Percentiles rank a stretch among this genome's conserved stretches.
Conservation (phyloP, 495 filamentous ascomycete species). For the Aspergillus mulundensis region DNA sequence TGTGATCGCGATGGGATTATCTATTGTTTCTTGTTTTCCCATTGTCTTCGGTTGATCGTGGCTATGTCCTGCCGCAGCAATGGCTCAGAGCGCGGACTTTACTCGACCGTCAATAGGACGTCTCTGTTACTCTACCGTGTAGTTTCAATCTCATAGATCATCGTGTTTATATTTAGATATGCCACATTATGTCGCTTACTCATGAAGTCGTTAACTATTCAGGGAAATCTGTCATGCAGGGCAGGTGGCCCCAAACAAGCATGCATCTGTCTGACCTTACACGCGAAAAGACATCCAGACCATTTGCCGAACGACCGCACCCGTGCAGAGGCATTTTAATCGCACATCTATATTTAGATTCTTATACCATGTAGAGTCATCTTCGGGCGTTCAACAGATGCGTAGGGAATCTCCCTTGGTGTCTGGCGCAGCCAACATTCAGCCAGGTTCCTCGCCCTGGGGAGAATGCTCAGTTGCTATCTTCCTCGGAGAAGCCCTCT, state of each 20-base stretch:
- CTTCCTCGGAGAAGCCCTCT: slow-evolving; percentile 27
- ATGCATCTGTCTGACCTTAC: neutral
- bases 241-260: neutral
- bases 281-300: neutral
- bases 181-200: neutral
- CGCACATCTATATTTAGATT: neutral
- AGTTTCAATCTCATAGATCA: neutral
- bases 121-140: neutral
- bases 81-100: slow-evolving; percentile 14
- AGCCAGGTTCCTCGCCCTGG: too few species aligned
- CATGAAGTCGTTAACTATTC: neutral
- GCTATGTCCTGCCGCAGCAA: slow-evolving; percentile 27
- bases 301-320: neutral
- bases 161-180: neutral
- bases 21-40: neutral
- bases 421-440: neutral
- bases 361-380: neutral
- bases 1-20: neutral
- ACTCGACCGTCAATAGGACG: slow-evolving; percentile 13
- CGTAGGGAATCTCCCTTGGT: neutral
- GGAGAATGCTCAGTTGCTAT: neutral
- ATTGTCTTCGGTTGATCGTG: slow-evolving; percentile 11
- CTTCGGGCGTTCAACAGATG: neutral
- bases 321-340: neutral
- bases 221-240: neutral